phyloP scores from a whole-genome alignment of 176 grass and related monocot genomes.

The Eleusine coracana region DNA sequence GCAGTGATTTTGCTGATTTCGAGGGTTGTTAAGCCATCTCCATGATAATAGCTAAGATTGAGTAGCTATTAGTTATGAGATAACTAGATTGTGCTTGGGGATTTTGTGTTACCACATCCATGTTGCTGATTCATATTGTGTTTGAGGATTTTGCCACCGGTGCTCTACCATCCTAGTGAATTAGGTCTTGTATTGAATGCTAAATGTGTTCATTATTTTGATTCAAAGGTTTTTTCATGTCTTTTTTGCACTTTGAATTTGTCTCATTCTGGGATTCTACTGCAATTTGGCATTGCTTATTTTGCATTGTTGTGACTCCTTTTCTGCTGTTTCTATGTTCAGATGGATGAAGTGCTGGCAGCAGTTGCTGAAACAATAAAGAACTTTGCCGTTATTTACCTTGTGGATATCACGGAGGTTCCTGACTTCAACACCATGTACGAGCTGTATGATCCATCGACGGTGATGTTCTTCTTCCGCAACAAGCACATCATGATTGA shows the following conservation, averaged over 20 bases:
- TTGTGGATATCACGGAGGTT: constrained; percentile 82
- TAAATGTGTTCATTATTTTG: background rate
- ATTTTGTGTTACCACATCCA: background rate
- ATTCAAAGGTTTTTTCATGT: background rate
- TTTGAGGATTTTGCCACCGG: background rate
- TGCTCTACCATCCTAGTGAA: background rate
- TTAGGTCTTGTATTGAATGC: background rate
- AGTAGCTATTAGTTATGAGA: background rate
- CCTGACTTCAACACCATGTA: constrained; percentile 97
- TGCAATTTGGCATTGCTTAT: background rate
- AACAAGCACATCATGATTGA: constrained; percentile 99
- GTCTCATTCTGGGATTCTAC: background rate
- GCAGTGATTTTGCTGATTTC: background rate
- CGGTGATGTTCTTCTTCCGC: constrained; percentile 95
- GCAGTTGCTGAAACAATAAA: constrained; percentile 83
- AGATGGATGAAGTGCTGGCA: constrained; percentile 94
- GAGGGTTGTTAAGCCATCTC: background rate
- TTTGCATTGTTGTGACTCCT: background rate
- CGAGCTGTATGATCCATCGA: constrained; percentile 86
- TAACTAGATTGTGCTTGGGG: background rate
- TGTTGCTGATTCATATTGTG: background rate
- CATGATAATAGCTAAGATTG: background rate
- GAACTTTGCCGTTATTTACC: constrained; percentile 88
- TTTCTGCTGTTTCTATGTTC: constrained; percentile 37
- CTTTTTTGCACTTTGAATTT: background rate